Conservation (phyloP, 805 yeast genomes). For the Pichia eremophila region DNA sequence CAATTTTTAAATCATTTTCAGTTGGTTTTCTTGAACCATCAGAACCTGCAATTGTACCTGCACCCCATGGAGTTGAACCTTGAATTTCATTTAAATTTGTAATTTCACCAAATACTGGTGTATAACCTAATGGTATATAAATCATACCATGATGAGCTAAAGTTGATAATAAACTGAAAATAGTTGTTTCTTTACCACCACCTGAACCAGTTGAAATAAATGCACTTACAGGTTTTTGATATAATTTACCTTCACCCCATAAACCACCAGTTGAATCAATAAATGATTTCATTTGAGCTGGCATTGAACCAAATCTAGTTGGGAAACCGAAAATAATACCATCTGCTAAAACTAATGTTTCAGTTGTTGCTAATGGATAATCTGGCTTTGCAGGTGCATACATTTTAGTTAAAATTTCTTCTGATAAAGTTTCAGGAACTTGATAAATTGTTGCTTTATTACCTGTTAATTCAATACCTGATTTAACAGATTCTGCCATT, state of each 20-base stretch:
- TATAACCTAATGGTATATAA: slow-evolving; percentile 72
- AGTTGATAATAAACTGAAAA: slow-evolving; percentile 51
- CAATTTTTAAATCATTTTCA: slow-evolving; percentile 53
- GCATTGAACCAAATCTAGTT: slow-evolving; percentile 74
- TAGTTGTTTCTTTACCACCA: slow-evolving; percentile 76
- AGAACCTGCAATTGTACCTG: slow-evolving; percentile 68
- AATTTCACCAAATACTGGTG: slow-evolving; percentile 43
- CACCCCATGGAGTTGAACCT: slow-evolving; percentile 84
- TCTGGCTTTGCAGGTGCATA: slow-evolving; percentile 59
- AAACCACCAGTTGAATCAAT: slow-evolving; percentile 71
- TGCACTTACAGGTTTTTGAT: slow-evolving; percentile 66
- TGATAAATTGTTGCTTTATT: slow-evolving; percentile 60
- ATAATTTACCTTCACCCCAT: slow-evolving; percentile 67
- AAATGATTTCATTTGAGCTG: slow-evolving; percentile 70
- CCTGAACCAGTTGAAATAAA: slow-evolving; percentile 73
- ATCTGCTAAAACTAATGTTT: slow-evolving; percentile 57
- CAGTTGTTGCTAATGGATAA: slow-evolving; percentile 56
- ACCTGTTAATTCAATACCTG: slow-evolving; percentile 66
- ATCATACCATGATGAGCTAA: slow-evolving; percentile 75
- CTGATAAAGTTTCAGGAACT: slow-evolving; percentile 66
- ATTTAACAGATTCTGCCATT: slow-evolving; percentile 57
- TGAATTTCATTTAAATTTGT: slow-evolving; percentile 53
- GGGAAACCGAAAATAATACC: slow-evolving; percentile 82
- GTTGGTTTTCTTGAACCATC: slow-evolving; percentile 69
- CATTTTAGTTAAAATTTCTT: slow-evolving; percentile 44